phyloP scores from a whole-genome alignment of 2,329 filamentous ascomycete genomes.

The Aspergillus viridinutans region DNA sequence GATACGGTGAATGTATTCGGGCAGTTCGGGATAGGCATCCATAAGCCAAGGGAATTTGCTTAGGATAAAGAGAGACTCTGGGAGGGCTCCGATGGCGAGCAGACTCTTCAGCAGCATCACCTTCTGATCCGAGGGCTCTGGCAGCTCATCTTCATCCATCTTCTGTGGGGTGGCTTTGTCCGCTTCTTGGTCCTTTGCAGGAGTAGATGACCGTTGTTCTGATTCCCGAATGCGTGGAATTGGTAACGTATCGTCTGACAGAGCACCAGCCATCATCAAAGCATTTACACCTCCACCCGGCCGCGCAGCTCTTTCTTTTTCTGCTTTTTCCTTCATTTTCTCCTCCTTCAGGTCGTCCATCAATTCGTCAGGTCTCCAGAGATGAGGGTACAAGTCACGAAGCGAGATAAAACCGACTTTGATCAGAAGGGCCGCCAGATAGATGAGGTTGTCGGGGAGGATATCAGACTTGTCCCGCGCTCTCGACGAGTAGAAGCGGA shows the following conservation, averaged over 20 bases:
- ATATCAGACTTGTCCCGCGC: slow-evolving; percentile 70
- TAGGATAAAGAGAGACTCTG: slow-evolving; percentile 87
- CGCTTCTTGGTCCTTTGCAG: slow-evolving; percentile 52
- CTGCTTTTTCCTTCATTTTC: slow-evolving; percentile 70
- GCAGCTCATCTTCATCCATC: slow-evolving; percentile 48
- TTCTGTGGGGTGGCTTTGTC: slow-evolving; percentile 33
- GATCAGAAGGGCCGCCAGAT: slow-evolving; percentile 84
- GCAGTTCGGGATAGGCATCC: slow-evolving; percentile 76
- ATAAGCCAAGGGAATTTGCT: slow-evolving; percentile 90
- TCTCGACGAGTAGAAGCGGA: slow-evolving; percentile 86
- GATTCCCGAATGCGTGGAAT: slow-evolving; percentile 49
- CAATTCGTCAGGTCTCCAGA: slow-evolving; percentile 77
- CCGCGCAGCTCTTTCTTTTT: slow-evolving; percentile 67
- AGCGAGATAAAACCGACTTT: slow-evolving; percentile 97
- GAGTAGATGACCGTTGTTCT: slow-evolving; percentile 48
- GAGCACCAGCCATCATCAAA: slow-evolving; percentile 76
- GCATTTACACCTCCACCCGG: slow-evolving; percentile 75
- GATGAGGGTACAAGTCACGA: slow-evolving; percentile 82
- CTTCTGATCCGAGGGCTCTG: slow-evolving; percentile 83
- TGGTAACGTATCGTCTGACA: slow-evolving; percentile 73
- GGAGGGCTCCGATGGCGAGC: slow-evolving; percentile 84
- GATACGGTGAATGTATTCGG: slow-evolving; percentile 78
- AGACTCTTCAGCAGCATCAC: slow-evolving; percentile 77
- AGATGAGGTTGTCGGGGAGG: slow-evolving; percentile 87
- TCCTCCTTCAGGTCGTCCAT: slow-evolving; percentile 72